These are phyloP conservation scores for Aspergillus brasiliensis DNA, from an alignment of 2,329 filamentous ascomycete species.

Conservation along the genomic window DNA sequence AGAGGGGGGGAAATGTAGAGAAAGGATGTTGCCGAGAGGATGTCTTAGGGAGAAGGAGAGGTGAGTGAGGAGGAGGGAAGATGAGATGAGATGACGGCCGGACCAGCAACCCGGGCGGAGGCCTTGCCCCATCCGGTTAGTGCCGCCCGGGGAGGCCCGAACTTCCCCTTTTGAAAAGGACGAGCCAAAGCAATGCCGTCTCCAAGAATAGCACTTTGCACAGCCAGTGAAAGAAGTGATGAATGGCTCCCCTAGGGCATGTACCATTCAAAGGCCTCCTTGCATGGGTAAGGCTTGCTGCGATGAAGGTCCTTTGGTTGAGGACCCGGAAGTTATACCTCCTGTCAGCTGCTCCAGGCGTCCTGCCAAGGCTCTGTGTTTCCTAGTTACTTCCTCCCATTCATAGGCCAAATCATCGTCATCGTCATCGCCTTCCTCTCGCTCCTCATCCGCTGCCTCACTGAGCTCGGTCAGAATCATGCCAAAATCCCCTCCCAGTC, in stretches of 20 bases:
- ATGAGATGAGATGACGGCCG: slow-evolving; percentile 13
- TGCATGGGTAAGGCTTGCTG: slow-evolving; percentile 20
- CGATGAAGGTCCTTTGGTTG: slow-evolving; percentile 18
- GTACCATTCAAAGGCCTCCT: background rate
- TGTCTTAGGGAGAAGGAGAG: too few species aligned
- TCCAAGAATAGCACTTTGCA: background rate
- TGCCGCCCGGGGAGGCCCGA: slow-evolving; percentile 5
- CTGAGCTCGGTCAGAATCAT: slow-evolving; percentile 72
- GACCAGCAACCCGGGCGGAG: slow-evolving; percentile 20
- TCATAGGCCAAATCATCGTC: slow-evolving; percentile 55
- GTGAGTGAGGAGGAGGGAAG: background rate
- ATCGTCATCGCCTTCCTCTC: slow-evolving; percentile 38
- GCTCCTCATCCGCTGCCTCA: slow-evolving; percentile 25
- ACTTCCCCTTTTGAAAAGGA: slow-evolving; percentile 9
- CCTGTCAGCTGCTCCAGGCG: slow-evolving; percentile 52
- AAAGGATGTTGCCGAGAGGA: background rate
- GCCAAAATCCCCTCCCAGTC: slow-evolving; percentile 90
- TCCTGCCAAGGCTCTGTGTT: slow-evolving; percentile 81
- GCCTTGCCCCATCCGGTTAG: slow-evolving; percentile 18
- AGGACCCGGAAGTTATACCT: slow-evolving; percentile 18
- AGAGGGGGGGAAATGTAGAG: background rate
- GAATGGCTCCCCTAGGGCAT: background rate
- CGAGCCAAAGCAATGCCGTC: background rate
- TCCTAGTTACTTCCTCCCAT: slow-evolving; percentile 87
- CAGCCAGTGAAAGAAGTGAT: background rate